phyloP scores from a whole-genome alignment of 768 basidiomycete species.

The Pleurotus salmoneostramineus region DNA sequence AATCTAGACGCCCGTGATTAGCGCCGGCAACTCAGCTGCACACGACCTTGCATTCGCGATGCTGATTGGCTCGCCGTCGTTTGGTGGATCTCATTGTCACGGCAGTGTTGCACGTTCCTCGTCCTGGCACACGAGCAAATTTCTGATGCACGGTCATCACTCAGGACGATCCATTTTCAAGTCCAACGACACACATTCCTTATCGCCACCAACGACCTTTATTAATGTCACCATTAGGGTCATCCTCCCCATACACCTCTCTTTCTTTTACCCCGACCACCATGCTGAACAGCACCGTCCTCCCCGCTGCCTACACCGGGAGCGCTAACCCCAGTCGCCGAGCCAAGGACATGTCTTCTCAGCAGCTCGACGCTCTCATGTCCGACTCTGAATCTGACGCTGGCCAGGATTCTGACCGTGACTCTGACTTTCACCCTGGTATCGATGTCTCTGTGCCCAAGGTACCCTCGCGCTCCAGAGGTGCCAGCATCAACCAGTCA shows the following conservation, averaged over 20 bases:
- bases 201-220: neutral
- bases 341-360: slow-evolving; percentile 23
- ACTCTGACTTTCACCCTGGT: slow-evolving; percentile 8
- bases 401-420: slow-evolving; percentile 7
- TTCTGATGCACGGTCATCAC: slow-evolving; percentile 6
- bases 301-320: slow-evolving; percentile 24
- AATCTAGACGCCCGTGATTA: slow-evolving; percentile 25
- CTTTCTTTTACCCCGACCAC: neutral
- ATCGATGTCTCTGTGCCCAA: neutral
- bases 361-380: neutral
- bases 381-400: slow-evolving; percentile 4
- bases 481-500: slow-evolving; percentile 10
- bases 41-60: slow-evolving; percentile 18
- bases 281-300: slow-evolving; percentile 5
- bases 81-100: neutral
- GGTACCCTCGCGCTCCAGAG: slow-evolving; percentile 9
- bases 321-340: slow-evolving; percentile 35
- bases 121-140: slow-evolving; percentile 18
- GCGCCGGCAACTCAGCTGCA: slow-evolving; percentile 19
- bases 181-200: slow-evolving; percentile 7
- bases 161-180: neutral
- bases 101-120: slow-evolving; percentile 18
- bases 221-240: neutral
- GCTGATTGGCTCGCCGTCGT: neutral
- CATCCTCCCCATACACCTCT: neutral